These are phyloP conservation scores for Aphanomyces euteiches DNA, from an alignment of 352 stramenopile genomes.

Conservation along the genomic window DNA sequence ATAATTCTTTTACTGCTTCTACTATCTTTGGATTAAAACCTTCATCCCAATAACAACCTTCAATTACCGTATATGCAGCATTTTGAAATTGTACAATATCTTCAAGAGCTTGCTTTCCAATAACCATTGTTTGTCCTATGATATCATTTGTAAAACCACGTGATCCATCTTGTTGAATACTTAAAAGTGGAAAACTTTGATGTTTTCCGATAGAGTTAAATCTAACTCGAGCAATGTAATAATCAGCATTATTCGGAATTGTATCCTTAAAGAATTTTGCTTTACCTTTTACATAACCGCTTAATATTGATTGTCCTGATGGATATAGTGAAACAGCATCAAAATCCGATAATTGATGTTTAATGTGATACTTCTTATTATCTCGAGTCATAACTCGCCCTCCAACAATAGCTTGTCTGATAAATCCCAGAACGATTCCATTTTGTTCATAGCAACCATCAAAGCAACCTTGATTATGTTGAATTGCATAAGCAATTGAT, in stretches of 20 bases:
- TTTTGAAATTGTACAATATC: slow-evolving; percentile 29
- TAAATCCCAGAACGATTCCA: slow-evolving; percentile 24
- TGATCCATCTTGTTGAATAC: slow-evolving; percentile 17
- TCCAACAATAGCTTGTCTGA: slow-evolving; percentile 29
- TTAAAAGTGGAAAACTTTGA: slow-evolving; percentile 25
- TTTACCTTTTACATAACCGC: slow-evolving; percentile 25
- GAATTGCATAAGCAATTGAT: slow-evolving; percentile 24
- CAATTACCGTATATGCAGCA: slow-evolving; percentile 25
- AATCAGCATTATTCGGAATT: slow-evolving; percentile 30
- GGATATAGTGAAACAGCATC: slow-evolving; percentile 30
- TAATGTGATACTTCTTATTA: slow-evolving; percentile 31
- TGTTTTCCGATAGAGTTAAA: slow-evolving; percentile 27
- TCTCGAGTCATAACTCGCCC: slow-evolving; percentile 31
- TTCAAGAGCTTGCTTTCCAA: slow-evolving; percentile 31
- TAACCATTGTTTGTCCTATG: slow-evolving; percentile 6
- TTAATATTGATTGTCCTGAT: slow-evolving; percentile 13
- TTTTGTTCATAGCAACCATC: slow-evolving; percentile 28
- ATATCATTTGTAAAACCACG: slow-evolving; percentile 31
- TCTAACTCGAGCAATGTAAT: slow-evolving; percentile 22
- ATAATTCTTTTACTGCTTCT: slow-evolving; percentile 21
- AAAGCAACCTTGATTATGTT: slow-evolving; percentile 31
- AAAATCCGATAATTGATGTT: slow-evolving; percentile 27
- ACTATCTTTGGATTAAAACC: slow-evolving; percentile 31
- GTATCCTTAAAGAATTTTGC: slow-evolving; percentile 24
- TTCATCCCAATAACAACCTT: slow-evolving; percentile 32